These are phyloP conservation scores for Colletotrichum navitas DNA, from an alignment of 2,329 filamentous ascomycete species.

Conservation along the genomic window DNA sequence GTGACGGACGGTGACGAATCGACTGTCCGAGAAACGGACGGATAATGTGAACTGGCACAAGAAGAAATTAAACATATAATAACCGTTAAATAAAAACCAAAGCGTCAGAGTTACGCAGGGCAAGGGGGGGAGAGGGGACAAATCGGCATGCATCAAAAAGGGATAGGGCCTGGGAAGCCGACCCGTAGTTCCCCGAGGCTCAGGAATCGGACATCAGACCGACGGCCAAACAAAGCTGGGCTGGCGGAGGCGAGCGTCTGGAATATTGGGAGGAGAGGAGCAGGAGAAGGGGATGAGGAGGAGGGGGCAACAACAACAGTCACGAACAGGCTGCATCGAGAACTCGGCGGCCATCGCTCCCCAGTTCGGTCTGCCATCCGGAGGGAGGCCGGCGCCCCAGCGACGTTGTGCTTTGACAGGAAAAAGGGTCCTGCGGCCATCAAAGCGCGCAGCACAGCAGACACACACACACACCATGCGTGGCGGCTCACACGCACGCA, in stretches of 20 bases:
- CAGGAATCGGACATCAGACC: constrained; percentile 33
- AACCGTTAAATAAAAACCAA: neutral
- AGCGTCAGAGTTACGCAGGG: neutral
- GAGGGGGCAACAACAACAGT: too few relatives aligned
- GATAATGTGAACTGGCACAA: neutral
- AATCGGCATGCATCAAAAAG: constrained; percentile 6
- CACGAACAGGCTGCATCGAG: neutral
- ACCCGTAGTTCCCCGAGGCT: constrained; percentile 33
- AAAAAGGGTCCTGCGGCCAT: constrained; percentile 28
- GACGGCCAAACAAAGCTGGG: constrained; percentile 23
- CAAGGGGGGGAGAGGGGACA: neutral
- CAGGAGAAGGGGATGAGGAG: neutral
- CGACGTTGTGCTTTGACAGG: constrained; percentile 35
- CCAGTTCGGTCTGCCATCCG: constrained; percentile 41
- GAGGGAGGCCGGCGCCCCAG: constrained; percentile 2
- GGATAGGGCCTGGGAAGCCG: constrained; percentile 21
- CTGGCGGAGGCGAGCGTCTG: neutral
- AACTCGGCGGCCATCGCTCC: constrained; percentile 13
- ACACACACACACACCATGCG: constrained; percentile 11
- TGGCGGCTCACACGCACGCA: neutral
- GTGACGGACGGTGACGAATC: constrained; percentile 4
- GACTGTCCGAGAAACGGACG: neutral
- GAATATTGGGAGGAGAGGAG: neutral
- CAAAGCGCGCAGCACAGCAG: constrained; percentile 30
- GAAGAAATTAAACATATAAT: neutral